These are phyloP conservation scores for Penicillium fimorum DNA, from an alignment of 495 filamentous ascomycete species.

Conservation along the genomic window DNA sequence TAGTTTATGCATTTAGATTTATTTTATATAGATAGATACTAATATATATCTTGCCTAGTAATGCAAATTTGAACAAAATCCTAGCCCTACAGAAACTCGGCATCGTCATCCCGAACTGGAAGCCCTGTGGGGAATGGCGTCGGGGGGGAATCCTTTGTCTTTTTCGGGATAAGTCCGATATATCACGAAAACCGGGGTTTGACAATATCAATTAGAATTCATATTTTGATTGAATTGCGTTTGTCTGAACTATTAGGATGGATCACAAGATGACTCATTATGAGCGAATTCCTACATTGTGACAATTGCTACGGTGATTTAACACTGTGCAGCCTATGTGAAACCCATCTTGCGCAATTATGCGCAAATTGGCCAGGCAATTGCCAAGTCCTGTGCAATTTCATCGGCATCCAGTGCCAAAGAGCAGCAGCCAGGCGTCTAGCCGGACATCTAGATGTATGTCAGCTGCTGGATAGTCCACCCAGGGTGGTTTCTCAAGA, in stretches of 20 bases:
- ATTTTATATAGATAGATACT: background rate
- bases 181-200: background rate
- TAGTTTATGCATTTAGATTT: too few species aligned
- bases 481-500: background rate
- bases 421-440: background rate
- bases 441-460: background rate
- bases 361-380: background rate
- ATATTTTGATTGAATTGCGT: background rate
- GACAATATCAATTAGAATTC: background rate
- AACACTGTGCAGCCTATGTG: background rate
- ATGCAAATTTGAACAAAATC: background rate
- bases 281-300: background rate
- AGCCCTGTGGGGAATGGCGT: conserved; percentile 1
- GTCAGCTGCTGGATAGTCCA: background rate
- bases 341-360: background rate
- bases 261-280: background rate
- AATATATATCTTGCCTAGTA: too few species aligned
- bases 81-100: background rate
- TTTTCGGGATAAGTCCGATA: background rate
- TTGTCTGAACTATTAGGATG: background rate
- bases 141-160: background rate
- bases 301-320: background rate
- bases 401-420: background rate
- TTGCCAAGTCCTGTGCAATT: background rate
- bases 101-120: background rate